Percentiles rank a stretch among this genome's conserved stretches.
phyloP scores from a whole-genome alignment of 352 stramenopile genomes.

The Globisporangium alternatum region DNA sequence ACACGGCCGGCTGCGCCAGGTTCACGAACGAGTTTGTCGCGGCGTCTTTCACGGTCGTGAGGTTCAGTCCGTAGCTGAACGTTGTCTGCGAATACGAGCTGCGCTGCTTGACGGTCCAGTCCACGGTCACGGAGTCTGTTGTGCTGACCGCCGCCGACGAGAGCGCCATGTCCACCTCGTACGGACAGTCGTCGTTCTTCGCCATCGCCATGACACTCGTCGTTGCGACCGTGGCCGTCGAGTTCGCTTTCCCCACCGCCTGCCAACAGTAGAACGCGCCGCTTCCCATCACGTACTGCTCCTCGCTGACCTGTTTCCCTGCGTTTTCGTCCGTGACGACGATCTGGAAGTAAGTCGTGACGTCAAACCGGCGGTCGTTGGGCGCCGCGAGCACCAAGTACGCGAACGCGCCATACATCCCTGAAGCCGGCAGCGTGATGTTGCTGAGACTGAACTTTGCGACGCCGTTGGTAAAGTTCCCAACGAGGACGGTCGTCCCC shows the following conservation, averaged over 20 bases:
- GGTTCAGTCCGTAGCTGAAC: constrained; percentile 25
- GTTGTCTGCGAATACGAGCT: constrained; percentile 14
- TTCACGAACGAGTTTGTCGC: constrained; percentile 28
- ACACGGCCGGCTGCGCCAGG: constrained; percentile 38
- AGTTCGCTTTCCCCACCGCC: constrained; percentile 25
- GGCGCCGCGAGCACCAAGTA: constrained; percentile 42
- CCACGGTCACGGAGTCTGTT: constrained; percentile 18
- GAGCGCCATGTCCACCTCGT: constrained; percentile 33
- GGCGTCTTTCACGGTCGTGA: constrained; percentile 36
- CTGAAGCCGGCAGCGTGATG: constrained; percentile 29
- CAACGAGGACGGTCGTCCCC: constrained; percentile 7
- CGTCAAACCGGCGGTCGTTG: constrained; percentile 41
- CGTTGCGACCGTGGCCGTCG: constrained; percentile 14
- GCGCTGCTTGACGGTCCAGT: constrained; percentile 32
- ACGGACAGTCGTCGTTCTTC: constrained; percentile 40
- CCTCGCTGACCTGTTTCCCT: constrained; percentile 19
- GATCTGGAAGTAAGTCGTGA: constrained; percentile 50
- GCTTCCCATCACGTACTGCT: constrained; percentile 26
- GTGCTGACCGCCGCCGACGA: constrained; percentile 22
- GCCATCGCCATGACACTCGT: constrained; percentile 34
- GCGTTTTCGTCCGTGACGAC: constrained; percentile 31
- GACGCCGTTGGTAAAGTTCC: constrained; percentile 33
- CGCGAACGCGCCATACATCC: constrained; percentile 37
- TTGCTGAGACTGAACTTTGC: constrained; percentile 32
- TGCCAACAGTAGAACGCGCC: constrained; percentile 49